Base-by-base conservation (phyloP, 2,329 filamentous ascomycete species). In the Clarireedia hainanense region DNA sequence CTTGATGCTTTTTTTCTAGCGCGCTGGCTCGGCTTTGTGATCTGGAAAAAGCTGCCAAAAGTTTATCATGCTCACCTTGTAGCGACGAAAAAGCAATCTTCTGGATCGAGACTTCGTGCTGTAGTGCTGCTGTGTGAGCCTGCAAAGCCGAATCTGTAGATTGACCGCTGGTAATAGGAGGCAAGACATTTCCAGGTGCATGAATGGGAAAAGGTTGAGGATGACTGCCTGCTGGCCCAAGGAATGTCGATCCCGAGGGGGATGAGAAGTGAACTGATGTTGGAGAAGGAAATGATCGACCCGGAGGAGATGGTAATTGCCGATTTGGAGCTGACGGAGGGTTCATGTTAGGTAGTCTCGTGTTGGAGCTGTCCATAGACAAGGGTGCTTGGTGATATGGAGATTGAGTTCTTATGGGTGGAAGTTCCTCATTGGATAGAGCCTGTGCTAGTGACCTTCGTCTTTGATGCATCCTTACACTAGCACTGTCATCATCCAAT, bases 41-140 rank as follows among this genome's bases (percentile, higher is more conserved):
- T 5, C 75, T 71, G 34, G 77, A 75, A 23, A 78, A 74, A 26
- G 76, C 79, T 20, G 77, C 72, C 3, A 80, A 71, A 4, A 81
- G 69, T 47, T 72, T 73, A 52, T 79, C 73, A 61, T 81, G 77
- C 64, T 81, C 78, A n/a, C 71, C 70, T 62, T 80, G 77, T 6
- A 81, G 68, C 1, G 75, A 78, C 58, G 78, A 75, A 23, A 79
- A 71, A 12, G 75, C 74, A 17, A 80, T 68, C 4, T 78, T 76
- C 60, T 80, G 79, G 56, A 79, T 69, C 15, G 74, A 78, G 39
- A 80, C 71, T 63, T 80, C 76, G 62, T 79, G 77, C 60, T 80
- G 79, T 6, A 81, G 70, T 50, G 65, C 63, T 14, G 66, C 64
- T 14, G 67, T 60, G 51, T 68, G 66, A 5, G 60, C 60, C 48